A percentile compares a stretch with the other conserved stretches of the same genome.
These are phyloP conservation scores for Vairimorpha apis DNA, from an alignment of 371 early-diverging fungal species.

Conservation along the genomic window DNA sequence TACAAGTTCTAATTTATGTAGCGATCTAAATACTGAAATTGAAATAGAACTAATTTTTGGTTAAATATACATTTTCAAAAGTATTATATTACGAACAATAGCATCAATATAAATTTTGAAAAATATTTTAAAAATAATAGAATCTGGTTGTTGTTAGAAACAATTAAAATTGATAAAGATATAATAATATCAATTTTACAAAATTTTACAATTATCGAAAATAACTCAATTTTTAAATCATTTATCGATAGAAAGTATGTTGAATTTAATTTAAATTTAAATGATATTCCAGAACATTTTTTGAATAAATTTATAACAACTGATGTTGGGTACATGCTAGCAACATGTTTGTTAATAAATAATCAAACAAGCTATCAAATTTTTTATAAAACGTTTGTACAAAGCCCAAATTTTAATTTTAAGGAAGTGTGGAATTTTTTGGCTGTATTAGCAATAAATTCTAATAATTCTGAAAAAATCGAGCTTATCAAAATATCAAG, in stretches of 20 bases:
- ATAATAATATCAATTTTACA: neutral
- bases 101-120: neutral
- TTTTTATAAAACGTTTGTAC: conserved; percentile 4
- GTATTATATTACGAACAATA: neutral
- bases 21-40: neutral
- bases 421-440: conserved; percentile 26
- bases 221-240: neutral
- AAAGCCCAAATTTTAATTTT: neutral
- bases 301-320: neutral
- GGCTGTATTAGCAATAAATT: conserved; percentile 11
- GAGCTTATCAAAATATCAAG: conserved; percentile 5
- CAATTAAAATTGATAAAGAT: neutral
- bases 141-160: neutral
- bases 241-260: neutral
- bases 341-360: conserved; percentile 16
- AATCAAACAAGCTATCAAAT: conserved; percentile 8
- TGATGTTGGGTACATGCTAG: conserved; percentile 9
- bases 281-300: neutral
- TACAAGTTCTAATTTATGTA: neutral
- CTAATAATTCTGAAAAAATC: conserved; percentile 8
- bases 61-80: neutral
- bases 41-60: neutral
- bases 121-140: neutral
- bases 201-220: neutral
- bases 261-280: neutral